phyloP scores from a whole-genome alignment of 2,329 filamentous ascomycete genomes.

The Fusarium sp. region DNA sequence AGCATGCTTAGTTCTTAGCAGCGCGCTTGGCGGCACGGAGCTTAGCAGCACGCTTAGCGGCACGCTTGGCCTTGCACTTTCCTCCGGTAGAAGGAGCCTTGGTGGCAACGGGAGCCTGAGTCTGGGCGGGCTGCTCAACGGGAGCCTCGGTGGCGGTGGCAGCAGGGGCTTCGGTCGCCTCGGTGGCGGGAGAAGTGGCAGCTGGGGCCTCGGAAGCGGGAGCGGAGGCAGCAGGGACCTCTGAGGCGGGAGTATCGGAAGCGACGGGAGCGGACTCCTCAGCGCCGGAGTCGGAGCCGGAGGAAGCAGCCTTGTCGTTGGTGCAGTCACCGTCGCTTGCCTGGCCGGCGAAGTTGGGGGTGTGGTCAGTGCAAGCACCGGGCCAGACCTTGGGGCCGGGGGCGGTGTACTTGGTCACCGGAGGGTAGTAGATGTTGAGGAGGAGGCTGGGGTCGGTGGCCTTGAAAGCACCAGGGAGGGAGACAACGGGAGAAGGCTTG shows the following conservation, averaged over 20 bases:
- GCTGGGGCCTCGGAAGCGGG: slow-evolving; percentile 15
- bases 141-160: slow-evolving; percentile 33
- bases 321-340: slow-evolving; percentile 56
- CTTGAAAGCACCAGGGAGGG: slow-evolving; percentile 53
- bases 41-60: slow-evolving; percentile 18
- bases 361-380: slow-evolving; percentile 55
- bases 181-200: slow-evolving; percentile 26
- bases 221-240: slow-evolving; percentile 22
- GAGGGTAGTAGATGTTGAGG: slow-evolving; percentile 55
- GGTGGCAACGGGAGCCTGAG: slow-evolving; percentile 29
- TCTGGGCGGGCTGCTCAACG: slow-evolving; percentile 17
- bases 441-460: slow-evolving; percentile 53
- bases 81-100: slow-evolving; percentile 27
- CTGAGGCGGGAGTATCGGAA: slow-evolving; percentile 21
- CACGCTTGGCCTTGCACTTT: slow-evolving; percentile 43
- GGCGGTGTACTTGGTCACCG: slow-evolving; percentile 51
- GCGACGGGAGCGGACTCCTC: slow-evolving; percentile 32
- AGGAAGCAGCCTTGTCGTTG: slow-evolving; percentile 34
- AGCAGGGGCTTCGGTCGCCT: not conserved
- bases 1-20: slow-evolving; percentile 10
- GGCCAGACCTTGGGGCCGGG: slow-evolving; percentile 55
- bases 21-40: slow-evolving; percentile 19
- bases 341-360: slow-evolving; percentile 53
- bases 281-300: slow-evolving; percentile 37
- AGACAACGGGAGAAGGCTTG: slow-evolving; percentile 48